A percentile compares a stretch with the other conserved stretches of the same genome.
Evolutionary conservation across 2,329 filamentous ascomycete species (phyloP).

Genomic region (Xylariaceae sp.): DNA sequence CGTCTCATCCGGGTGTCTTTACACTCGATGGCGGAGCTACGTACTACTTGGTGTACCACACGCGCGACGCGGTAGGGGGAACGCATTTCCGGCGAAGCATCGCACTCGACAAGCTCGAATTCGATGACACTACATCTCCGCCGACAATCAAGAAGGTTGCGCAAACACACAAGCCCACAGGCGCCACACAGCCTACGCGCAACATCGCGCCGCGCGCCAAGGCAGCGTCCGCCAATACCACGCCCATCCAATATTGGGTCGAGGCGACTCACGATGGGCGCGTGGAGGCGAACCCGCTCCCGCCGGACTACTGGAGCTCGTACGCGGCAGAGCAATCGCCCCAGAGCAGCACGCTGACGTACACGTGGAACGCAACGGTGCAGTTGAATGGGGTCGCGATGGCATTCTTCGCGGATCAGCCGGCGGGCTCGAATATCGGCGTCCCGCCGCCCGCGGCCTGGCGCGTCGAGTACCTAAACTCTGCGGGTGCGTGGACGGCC

Average conservation of each 20-base stretch:
- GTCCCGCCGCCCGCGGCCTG: slow-evolving; percentile 42
- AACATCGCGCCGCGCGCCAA: slow-evolving; percentile 44
- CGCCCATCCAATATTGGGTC: slow-evolving; percentile 49
- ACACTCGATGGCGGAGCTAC: slow-evolving; percentile 33
- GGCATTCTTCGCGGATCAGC: slow-evolving; percentile 43
- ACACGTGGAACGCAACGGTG: slow-evolving; percentile 41
- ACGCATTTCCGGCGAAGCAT: slow-evolving; percentile 39
- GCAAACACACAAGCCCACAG: slow-evolving; percentile 39
- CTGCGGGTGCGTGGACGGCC: slow-evolving; percentile 31
- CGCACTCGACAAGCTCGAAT: slow-evolving; percentile 45
- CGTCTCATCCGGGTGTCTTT: slow-evolving; percentile 46
- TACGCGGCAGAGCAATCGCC: slow-evolving; percentile 44
- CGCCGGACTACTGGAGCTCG: slow-evolving; percentile 48
- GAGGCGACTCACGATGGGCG: slow-evolving; percentile 44
- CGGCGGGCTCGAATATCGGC: slow-evolving; percentile 40
- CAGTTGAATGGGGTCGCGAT: slow-evolving; percentile 41
- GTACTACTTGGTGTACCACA: slow-evolving; percentile 47
- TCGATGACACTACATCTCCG: slow-evolving; percentile 40
- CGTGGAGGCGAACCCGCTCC: slow-evolving; percentile 42
- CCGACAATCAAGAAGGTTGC: slow-evolving; percentile 40
- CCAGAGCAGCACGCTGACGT: slow-evolving; percentile 39
- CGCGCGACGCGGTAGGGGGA: slow-evolving; percentile 44
- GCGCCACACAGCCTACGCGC: slow-evolving; percentile 37
- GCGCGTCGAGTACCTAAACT: slow-evolving; percentile 37
- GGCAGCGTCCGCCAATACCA: slow-evolving; percentile 35